Percentiles rank a stretch among this genome's conserved stretches.
Conservation (phyloP, 805 yeast species). For the Saccharomycopsis amapae region DNA sequence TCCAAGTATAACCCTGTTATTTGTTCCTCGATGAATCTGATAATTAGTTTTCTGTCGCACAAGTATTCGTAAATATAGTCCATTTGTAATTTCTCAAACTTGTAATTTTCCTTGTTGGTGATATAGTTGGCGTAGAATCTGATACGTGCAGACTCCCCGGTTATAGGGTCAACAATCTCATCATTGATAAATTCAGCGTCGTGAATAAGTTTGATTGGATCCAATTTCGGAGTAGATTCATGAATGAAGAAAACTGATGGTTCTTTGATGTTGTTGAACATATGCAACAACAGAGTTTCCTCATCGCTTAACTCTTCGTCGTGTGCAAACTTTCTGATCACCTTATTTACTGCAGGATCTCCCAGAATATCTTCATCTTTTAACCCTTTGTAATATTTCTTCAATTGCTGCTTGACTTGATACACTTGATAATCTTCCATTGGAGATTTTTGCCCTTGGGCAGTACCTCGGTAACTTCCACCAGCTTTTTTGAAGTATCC, state of each 20-base stretch:
- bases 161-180: constrained; percentile 8
- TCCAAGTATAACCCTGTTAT: constrained; percentile 8
- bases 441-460: constrained; percentile 20
- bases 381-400: neutral
- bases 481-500: constrained; percentile 29
- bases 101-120: constrained; percentile 4
- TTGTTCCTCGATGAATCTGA: constrained; percentile 18
- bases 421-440: constrained; percentile 15
- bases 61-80: constrained; percentile 16
- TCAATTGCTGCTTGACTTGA: neutral
- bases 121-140: constrained; percentile 18
- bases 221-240: constrained; percentile 19
- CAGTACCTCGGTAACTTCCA: constrained; percentile 19
- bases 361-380: constrained; percentile 4
- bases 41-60: constrained; percentile 16
- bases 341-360: neutral
- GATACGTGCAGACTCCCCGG: constrained; percentile 9
- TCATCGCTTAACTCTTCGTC: constrained; percentile 10
- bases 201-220: constrained; percentile 14
- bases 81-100: constrained; percentile 19
- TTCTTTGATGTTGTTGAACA: constrained; percentile 9
- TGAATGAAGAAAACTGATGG: constrained; percentile 18
- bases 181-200: constrained; percentile 15
- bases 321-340: constrained; percentile 8
- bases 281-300: constrained; percentile 6